Evolutionary conservation across 768 basidiomycete species (phyloP).

Genomic region (Vararia minispora): DNA sequence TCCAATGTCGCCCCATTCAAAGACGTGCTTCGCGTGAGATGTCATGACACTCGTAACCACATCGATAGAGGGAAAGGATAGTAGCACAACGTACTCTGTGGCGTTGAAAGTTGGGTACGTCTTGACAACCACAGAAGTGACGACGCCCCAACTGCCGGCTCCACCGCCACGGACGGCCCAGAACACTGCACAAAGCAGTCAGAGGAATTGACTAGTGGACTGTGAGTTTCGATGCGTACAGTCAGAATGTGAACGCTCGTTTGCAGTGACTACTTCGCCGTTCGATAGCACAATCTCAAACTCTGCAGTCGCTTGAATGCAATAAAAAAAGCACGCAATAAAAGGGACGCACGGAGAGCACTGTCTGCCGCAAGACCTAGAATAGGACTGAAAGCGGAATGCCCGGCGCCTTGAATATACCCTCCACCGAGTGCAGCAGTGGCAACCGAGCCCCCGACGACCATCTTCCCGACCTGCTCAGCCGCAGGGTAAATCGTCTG

Average conservation of each 20-base stretch:
- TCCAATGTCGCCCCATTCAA: conserved; percentile 16
- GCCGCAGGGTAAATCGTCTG: conserved; percentile 10
- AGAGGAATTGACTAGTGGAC: not conserved
- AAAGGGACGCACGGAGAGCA: conserved; percentile 13
- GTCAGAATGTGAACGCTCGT: conserved; percentile 3
- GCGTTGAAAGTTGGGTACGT: conserved; percentile 25
- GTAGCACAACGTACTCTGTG: conserved; percentile 13
- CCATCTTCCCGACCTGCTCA: conserved; percentile 13
- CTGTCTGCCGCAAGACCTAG: conserved; percentile 18
- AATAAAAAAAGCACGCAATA: not conserved
- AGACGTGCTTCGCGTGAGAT: conserved; percentile 26
- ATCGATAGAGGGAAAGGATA: conserved; percentile 12
- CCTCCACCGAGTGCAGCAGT: conserved; percentile 16
- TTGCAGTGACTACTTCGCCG: not conserved
- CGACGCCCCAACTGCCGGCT: conserved; percentile 27
- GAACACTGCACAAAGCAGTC: conserved; percentile 10
- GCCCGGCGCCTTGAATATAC: conserved; percentile 17
- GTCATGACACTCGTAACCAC: conserved; percentile 18
- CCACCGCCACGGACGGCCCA: conserved; percentile 14
- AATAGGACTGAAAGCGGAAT: conserved; percentile 15
- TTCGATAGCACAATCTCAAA: conserved; percentile 6
- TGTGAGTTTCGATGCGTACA: conserved; percentile 2
- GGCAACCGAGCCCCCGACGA: conserved; percentile 16
- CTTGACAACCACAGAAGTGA: conserved; percentile 24
- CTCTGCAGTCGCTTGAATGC: not conserved